A percentile compares a stretch with the other conserved stretches of the same genome.
Evolutionary conservation across 2,329 filamentous ascomycete genomes (phyloP).

Genomic region (Pyrenochaeta sp.): DNA sequence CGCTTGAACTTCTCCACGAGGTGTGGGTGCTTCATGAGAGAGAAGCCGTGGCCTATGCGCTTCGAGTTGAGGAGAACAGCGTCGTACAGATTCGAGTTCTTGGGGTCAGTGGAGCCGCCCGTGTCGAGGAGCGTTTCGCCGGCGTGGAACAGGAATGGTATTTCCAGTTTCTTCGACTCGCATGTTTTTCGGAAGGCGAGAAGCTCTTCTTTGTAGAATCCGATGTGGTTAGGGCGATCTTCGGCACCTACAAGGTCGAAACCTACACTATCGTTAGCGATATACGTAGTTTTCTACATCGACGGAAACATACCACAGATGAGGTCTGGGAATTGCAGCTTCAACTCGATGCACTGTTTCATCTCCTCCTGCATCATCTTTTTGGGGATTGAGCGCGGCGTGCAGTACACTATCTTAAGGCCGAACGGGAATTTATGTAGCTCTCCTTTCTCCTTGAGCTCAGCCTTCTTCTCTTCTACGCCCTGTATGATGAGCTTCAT

Average conservation of each 20-base stretch:
- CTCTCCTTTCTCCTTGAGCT: constrained; percentile 48
- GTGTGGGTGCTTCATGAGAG: constrained; percentile 67
- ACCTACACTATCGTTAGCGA: constrained; percentile 52
- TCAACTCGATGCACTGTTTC: constrained; percentile 68
- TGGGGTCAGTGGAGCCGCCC: constrained; percentile 66
- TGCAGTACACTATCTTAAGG: constrained; percentile 76
- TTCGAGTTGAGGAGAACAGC: constrained; percentile 70
- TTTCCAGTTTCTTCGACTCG: constrained; percentile 56
- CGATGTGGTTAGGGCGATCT: constrained; percentile 67
- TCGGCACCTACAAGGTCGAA: constrained; percentile 75
- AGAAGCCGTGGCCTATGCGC: constrained; percentile 77
- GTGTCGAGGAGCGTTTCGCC: constrained; percentile 73
- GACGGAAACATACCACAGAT: constrained; percentile 76
- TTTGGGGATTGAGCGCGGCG: constrained; percentile 66
- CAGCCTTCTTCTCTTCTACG: constrained; percentile 56
- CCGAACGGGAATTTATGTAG: constrained; percentile 63
- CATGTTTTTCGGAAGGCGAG: constrained; percentile 65
- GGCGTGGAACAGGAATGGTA: constrained; percentile 79
- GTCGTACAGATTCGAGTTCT: constrained; percentile 70
- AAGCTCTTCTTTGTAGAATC: constrained; percentile 66
- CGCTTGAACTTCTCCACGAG: constrained; percentile 70
- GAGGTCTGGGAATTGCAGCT: constrained; percentile 62
- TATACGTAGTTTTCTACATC: neutral
- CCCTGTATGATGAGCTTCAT: constrained; percentile 59
- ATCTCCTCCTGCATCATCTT: constrained; percentile 61